Evolutionary conservation across 2,329 filamentous ascomycete genomes (phyloP).

Genomic region (Helotiales sp.): DNA sequence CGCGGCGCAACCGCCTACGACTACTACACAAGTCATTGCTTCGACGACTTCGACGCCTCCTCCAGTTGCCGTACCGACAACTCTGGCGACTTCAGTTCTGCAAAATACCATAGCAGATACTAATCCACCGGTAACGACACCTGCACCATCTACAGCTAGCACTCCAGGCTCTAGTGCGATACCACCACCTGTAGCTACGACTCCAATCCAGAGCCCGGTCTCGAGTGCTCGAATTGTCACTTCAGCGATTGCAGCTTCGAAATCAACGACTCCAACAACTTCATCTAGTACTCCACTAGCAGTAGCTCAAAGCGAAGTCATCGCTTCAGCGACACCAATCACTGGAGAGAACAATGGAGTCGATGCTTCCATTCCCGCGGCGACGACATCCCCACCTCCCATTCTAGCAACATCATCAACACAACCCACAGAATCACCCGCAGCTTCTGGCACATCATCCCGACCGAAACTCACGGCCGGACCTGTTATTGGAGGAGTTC

Average conservation of each 20-base stretch:
- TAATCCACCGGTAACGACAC: conserved; percentile 17
- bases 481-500: conserved; percentile 40
- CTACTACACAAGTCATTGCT: conserved; percentile 3
- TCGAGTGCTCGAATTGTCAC: conserved; percentile 6
- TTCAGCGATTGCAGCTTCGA: conserved; percentile 32
- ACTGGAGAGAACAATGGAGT: conserved; percentile 20
- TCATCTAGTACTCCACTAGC: conserved; percentile 35
- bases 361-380: conserved; percentile 22
- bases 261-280: conserved; percentile 36
- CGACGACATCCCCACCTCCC: conserved; percentile 27
- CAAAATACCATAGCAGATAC: conserved; percentile 7
- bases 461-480: conserved; percentile 26
- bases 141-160: conserved; percentile 27
- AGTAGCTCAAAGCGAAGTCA: conserved; percentile 36
- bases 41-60: conserved; percentile 8
- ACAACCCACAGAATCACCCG: conserved; percentile 25
- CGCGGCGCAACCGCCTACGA: conserved; percentile 19
- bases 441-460: conserved; percentile 32
- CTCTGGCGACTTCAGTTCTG: conserved; percentile 9
- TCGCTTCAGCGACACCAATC: conserved; percentile 24
- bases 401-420: conserved; percentile 21
- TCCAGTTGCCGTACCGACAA: conserved; percentile 11
- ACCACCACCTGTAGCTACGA: conserved; percentile 23
- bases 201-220: background rate
- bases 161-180: conserved; percentile 6